Base-by-base conservation (phyloP, 2,329 filamentous ascomycete species). In the Lachnellula suecica region DNA sequence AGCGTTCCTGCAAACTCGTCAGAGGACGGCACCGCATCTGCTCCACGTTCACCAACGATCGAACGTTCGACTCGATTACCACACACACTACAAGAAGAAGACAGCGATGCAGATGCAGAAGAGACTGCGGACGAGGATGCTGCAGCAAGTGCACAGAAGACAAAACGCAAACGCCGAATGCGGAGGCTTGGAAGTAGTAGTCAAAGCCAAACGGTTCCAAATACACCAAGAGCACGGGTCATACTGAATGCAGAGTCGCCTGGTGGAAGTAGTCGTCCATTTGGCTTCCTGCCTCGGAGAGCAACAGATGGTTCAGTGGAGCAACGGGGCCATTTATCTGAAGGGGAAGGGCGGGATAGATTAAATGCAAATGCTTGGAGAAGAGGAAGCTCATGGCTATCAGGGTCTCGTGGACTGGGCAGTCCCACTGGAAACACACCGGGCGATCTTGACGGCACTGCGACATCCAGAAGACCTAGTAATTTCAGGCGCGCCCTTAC, bases 31-130 rank as follows among this genome's bases (percentile, higher is more conserved):
- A 60, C 63, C 9, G 59, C 62, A 10, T 78, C 79, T 8, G 66
- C 72, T 11, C 63, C 72, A 4, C 76, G 69, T 58, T 81, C 81
- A 10, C 80, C 83, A 2, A 74, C 72, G 1, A 63, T 70, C 6
- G 64, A 70, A 2, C 74, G 78, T 35, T 63, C 70, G 20, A 71
- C 76, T 43, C 74, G 75, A 51, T 74, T 83, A 57, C 79, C 79
- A 9, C 74, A 78, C 19, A 82, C 78, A 1, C 68, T 84, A 50
- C 67, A 71, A 53, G 79, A 81, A 53, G 79, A 79, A 56, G 84
- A 82, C 19, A 89, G 84, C 67, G 89, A 92, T 64, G 89, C 87
- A 1, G 92, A 96, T 68, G 89, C 87, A 1, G 92, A 96, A 67
- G 90, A 94, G 66, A 96, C 91, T 41, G 89, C 85, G 0, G 90